Percentiles rank a stretch among this genome's conserved stretches.
phyloP scores from a whole-genome alignment of 2,329 filamentous ascomycete species.

The Colletotrichum orbiculare region DNA sequence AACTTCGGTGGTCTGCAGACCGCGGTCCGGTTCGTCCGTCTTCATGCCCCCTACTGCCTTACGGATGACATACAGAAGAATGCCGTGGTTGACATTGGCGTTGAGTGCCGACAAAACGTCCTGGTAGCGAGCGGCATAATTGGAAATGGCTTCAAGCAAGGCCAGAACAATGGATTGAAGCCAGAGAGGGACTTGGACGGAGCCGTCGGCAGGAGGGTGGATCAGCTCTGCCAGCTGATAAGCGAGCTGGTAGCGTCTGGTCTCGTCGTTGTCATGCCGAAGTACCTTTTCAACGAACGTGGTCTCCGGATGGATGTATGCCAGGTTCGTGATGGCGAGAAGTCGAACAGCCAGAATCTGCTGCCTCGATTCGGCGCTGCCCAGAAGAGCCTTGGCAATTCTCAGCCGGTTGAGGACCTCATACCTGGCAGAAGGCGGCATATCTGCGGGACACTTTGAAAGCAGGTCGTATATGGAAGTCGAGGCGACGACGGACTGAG shows the following conservation, averaged over 20 bases:
- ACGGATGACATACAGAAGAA: constrained; percentile 90
- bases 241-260: constrained; percentile 86
- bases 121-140: constrained; percentile 77
- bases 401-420: constrained; percentile 87
- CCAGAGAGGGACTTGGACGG: constrained; percentile 75
- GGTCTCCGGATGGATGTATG: constrained; percentile 85
- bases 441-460: constrained; percentile 65
- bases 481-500: constrained; percentile 64
- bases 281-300: constrained; percentile 89
- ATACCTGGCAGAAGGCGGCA: constrained; percentile 81
- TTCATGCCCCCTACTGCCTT: constrained; percentile 89
- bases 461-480: constrained; percentile 68
- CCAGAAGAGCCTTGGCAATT: constrained; percentile 81
- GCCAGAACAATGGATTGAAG: constrained; percentile 86
- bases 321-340: constrained; percentile 88
- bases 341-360: constrained; percentile 83
- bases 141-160: constrained; percentile 86
- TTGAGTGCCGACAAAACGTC: constrained; percentile 93
- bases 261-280: constrained; percentile 89
- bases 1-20: constrained; percentile 71
- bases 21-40: constrained; percentile 63
- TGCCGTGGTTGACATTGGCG: constrained; percentile 95
- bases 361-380: constrained; percentile 74
- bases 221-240: constrained; percentile 94
- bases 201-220: constrained; percentile 80